Evolutionary conservation across 169 alveolate species (phyloP).

Genomic region (Plasmodium vivax): DNA sequence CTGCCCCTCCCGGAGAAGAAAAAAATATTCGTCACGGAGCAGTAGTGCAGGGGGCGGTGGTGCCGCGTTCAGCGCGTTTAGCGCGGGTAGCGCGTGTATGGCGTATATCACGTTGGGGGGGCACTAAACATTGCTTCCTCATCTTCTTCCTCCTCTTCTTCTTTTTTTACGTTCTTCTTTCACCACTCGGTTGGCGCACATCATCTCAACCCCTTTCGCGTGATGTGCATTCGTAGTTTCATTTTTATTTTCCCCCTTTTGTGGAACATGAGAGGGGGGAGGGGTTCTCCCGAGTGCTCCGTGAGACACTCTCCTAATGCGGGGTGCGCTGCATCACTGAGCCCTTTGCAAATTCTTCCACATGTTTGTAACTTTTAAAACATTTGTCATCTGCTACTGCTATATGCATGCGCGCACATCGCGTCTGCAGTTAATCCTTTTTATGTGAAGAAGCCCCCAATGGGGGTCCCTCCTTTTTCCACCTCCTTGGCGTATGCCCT

Average conservation of each 20-base stretch:
- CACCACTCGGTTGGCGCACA: not conserved
- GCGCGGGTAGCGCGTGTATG: not conserved
- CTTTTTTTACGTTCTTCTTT: not conserved
- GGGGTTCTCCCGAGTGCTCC: not conserved
- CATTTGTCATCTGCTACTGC: not conserved
- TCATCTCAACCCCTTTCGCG: not conserved
- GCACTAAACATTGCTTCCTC: not conserved
- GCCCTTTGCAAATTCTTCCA: not conserved
- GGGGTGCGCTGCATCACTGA: not conserved
- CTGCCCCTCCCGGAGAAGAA: conserved; percentile 45
- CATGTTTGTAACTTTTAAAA: not conserved
- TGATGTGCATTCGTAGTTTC: not conserved
- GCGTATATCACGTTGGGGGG: too few species aligned
- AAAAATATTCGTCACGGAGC: conserved; percentile 71
- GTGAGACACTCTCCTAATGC: not conserved
- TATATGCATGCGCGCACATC: not conserved
- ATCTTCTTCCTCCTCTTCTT: not conserved
- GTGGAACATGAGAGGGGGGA: not conserved
- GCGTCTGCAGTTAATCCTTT: not conserved
- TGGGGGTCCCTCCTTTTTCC: not conserved
- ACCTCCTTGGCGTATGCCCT: not conserved
- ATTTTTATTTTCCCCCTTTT: not conserved
- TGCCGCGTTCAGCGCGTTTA: not conserved
- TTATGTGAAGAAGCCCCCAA: not conserved
- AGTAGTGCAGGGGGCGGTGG: too few species aligned